phyloP scores from a whole-genome alignment of 2,329 filamentous ascomycete genomes.

The Cadophora sp. region DNA sequence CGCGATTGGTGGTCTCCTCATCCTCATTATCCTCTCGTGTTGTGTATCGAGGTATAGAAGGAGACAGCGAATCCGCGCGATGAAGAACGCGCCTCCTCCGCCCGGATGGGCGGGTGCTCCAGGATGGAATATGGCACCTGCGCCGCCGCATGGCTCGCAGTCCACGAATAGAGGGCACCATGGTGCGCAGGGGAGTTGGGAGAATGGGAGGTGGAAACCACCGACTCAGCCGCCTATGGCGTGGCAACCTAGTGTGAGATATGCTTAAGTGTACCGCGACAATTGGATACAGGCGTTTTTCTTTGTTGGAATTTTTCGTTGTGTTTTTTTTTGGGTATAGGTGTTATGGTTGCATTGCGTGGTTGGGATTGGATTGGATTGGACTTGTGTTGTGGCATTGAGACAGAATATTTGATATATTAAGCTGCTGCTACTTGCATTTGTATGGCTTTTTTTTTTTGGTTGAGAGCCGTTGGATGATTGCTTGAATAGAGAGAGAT shows the following conservation, averaged over 20 bases:
- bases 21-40: slow-evolving; percentile 74
- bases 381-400: too few relatives aligned
- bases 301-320: slow-evolving; percentile 8
- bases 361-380: background rate
- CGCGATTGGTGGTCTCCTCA: slow-evolving; percentile 74
- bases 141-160: slow-evolving; percentile 1
- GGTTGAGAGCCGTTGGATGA: background rate
- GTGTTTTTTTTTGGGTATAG: slow-evolving; percentile 1
- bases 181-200: slow-evolving; percentile 23
- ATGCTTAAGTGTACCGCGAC: slow-evolving; percentile 24
- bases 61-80: slow-evolving; percentile 24
- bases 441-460: too few relatives aligned
- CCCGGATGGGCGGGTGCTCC: slow-evolving; percentile 24
- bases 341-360: slow-evolving; percentile 5
- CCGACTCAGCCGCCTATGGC: slow-evolving; percentile 19
- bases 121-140: slow-evolving; percentile 19
- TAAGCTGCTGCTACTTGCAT: background rate
- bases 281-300: slow-evolving; percentile 18
- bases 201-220: slow-evolving; percentile 30
- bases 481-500: background rate
- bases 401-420: background rate
- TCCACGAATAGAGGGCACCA: background rate
- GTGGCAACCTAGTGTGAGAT: slow-evolving; percentile 32
- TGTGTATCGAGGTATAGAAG: slow-evolving; percentile 60
- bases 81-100: slow-evolving; percentile 26